phyloP scores from a whole-genome alignment of 306 rosid species.

The Styphnolobium japonicum region DNA sequence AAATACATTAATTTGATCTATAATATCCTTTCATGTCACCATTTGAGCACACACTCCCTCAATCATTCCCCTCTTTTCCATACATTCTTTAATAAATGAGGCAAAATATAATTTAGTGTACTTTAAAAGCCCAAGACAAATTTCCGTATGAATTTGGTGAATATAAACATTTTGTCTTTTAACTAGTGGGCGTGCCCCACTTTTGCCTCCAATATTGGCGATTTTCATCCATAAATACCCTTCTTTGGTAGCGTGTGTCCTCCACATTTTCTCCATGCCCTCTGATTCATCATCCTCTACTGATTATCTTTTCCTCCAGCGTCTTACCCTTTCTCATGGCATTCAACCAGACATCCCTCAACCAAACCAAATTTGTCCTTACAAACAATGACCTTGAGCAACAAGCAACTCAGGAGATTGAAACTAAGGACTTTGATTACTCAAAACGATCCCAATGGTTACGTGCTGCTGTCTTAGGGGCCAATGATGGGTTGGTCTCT shows the following conservation, averaged over 20 bases:
- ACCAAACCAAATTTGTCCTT: conserved; percentile 30
- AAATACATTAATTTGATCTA: neutral
- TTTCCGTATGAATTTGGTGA: conserved; percentile 14
- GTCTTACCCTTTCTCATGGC: conserved; percentile 24
- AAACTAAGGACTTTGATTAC: conserved; percentile 36
- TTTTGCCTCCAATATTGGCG: conserved; percentile 13
- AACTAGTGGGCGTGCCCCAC: conserved; percentile 49
- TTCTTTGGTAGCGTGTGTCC: conserved; percentile 57
- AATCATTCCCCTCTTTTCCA: conserved; percentile 18
- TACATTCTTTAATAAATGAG: conserved; percentile 16
- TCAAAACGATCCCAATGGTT: conserved; percentile 49
- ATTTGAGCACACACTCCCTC: conserved; percentile 9
- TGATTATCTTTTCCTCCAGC: neutral
- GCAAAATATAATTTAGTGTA: neutral
- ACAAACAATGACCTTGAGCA: conserved; percentile 35
- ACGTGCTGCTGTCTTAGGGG: conserved; percentile 44
- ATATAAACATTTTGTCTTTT: conserved; percentile 9
- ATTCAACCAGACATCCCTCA: conserved; percentile 34
- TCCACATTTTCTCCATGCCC: conserved; percentile 47
- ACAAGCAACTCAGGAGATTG: conserved; percentile 21
- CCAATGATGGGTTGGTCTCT: conserved; percentile 47
- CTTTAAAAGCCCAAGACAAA: neutral
- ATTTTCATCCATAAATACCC: conserved; percentile 66
- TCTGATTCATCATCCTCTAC: neutral
- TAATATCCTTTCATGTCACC: conserved; percentile 12